Percentiles rank a stretch among this genome's conserved stretches.
Evolutionary conservation across 2,329 filamentous ascomycete species (phyloP).

Genomic region (Lachnum nothofagi): DNA sequence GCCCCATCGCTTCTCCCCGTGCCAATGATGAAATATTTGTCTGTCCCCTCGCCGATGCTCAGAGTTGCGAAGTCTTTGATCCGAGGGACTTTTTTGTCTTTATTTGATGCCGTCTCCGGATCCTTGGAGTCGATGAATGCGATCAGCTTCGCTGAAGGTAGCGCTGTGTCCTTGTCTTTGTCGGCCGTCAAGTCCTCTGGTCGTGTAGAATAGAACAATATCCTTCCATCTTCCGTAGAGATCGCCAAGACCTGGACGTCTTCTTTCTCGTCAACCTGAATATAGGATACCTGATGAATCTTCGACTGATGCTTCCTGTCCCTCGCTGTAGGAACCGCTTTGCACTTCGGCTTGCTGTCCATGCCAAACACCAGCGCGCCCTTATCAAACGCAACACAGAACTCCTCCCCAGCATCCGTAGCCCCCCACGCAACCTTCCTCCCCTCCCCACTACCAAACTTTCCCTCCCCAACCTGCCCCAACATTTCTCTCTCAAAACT

Average conservation of each 20-base stretch:
- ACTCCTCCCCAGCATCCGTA: conserved; percentile 71
- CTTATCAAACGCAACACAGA: conserved; percentile 82
- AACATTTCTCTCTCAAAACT: conserved; percentile 75
- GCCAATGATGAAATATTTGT: conserved; percentile 52
- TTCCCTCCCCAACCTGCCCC: conserved; percentile 68
- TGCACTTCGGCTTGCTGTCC: conserved; percentile 76
- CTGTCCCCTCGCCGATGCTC: conserved; percentile 34
- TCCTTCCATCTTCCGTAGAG: conserved; percentile 83
- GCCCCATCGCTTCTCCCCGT: conserved; percentile 81
- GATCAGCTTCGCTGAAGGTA: conserved; percentile 60
- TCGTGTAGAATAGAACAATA: conserved; percentile 75
- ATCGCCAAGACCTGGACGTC: conserved; percentile 61
- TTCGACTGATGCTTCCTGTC: conserved; percentile 45
- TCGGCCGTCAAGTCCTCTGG: conserved; percentile 39
- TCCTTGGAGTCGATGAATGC: conserved; percentile 74
- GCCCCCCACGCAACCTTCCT: conserved; percentile 74
- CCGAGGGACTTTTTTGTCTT: conserved; percentile 49
- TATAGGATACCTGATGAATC: conserved; percentile 74
- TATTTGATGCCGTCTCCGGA: conserved; percentile 69
- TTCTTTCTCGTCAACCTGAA: conserved; percentile 47
- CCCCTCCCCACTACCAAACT: conserved; percentile 75
- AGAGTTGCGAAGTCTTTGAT: conserved; percentile 82
- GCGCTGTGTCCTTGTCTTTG: conserved; percentile 39
- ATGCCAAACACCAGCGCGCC: conserved; percentile 82
- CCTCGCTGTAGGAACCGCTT: conserved; percentile 58